Conservation (phyloP, 2,329 filamentous ascomycete species). For the Camillea tinctor region DNA sequence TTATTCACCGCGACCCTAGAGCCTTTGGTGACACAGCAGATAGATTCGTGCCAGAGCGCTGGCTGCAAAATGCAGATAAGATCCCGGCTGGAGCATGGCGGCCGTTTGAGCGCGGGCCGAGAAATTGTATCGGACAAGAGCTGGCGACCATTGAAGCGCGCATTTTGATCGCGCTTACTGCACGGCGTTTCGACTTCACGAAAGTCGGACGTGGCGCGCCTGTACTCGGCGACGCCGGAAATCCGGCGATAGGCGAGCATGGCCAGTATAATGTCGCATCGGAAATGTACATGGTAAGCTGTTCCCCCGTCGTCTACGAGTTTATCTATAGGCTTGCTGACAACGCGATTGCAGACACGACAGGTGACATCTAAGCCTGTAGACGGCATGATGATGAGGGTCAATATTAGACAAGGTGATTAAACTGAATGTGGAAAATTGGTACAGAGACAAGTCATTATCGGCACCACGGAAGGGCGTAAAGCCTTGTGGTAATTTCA, state of each 20-base stretch:
- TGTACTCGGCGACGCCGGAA: constrained; percentile 1
- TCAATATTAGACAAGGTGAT: no score
- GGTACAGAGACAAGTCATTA: no score
- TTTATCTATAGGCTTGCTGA: no score
- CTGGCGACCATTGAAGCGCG: constrained; percentile 42
- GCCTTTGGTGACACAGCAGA: constrained; percentile 36
- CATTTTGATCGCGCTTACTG: constrained; percentile 29
- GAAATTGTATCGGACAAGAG: constrained; percentile 56
- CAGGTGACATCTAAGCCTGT: constrained; percentile 13
- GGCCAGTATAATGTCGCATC: constrained; percentile 2
- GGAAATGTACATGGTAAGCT: constrained; percentile 4
- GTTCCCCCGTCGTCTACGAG: no score
- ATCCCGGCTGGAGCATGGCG: constrained; percentile 45
- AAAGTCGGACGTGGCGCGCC: constrained; percentile 33
- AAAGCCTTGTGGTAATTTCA: no score
- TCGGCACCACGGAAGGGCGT: no score
- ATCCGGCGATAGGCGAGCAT: constrained; percentile 1
- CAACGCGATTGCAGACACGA: constrained; percentile 2
- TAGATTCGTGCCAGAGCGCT: constrained; percentile 41
- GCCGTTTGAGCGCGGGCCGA: constrained; percentile 51
- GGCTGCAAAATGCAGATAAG: constrained; percentile 30
- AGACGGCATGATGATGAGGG: constrained; percentile 20
- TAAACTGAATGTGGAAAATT: no score
- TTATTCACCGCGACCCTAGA: constrained; percentile 36
- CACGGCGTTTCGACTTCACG: constrained; percentile 28